Base-by-base conservation (phyloP, 1,284 basidiomycete genomes). In the Ceratorhiza oryzae-sativae region DNA sequence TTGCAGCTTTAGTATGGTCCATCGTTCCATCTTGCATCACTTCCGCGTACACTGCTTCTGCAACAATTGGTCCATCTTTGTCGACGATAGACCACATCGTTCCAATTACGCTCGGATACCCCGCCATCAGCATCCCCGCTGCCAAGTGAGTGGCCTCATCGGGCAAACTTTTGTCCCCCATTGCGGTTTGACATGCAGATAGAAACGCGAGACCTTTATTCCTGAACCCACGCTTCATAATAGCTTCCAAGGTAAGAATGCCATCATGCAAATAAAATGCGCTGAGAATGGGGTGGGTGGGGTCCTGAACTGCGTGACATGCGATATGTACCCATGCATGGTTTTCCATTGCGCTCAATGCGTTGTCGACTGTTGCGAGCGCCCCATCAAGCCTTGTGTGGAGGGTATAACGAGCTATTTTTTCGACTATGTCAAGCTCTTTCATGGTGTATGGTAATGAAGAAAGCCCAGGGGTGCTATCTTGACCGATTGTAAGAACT, bases 301-400 rank as follows among this genome's bases (percentile, higher is more conserved):
- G 3, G 15, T 74, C 49, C 41, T 70, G 65, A 41, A 48, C 15
- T 13, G 36, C 73, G 32, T 74, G 73, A 36, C 71, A 72, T 27
- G 71, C 62, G 34, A 72, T 60, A 42, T 74, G 73, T 12, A 72
- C 39, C 65, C 71, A 74, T 45, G 18, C 23, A 27, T 71, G 34
- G 18, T 34, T 27, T 20, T 60, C 49, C 41, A 74, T 51, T 5
- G 49, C 46, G n/a, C 20, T 8, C 1, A 72, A 41, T 27, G 61
- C 34, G 3, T 27, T 15, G n/a, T 45, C 15, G 3, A 58, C 25
- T 12, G 55, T 58, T 10, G 56, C 73, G 1, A 9, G 5, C 3
- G 42, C 55, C 2, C 60, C 63, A 10, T 63, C 34, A 12, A 73
- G 63, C 34, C 51, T 23, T 9, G 18, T 18, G 25, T 46, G 36